Percentiles rank a stretch among this genome's conserved stretches.
Evolutionary conservation across 2,329 filamentous ascomycete species (phyloP).

Genomic region (Drechslera avenae): DNA sequence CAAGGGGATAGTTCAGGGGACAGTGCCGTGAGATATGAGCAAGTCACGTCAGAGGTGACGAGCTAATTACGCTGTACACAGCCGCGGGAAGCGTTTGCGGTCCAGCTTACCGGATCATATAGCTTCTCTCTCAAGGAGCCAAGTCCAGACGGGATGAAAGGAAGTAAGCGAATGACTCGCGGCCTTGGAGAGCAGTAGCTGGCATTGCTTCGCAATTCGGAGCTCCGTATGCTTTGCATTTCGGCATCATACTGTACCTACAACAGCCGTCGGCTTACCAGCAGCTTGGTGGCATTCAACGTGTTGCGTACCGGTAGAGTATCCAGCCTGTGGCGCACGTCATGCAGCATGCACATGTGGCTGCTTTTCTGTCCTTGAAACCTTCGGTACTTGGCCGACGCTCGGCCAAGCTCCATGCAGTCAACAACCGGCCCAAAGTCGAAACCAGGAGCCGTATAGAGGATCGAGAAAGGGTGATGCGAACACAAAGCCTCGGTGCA

Average conservation of each 20-base stretch:
- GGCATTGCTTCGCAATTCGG: neutral
- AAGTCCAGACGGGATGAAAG: conserved; percentile 14
- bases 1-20: conserved; percentile 16
- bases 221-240: too few species aligned
- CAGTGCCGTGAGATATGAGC: conserved; percentile 2
- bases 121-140: conserved; percentile 17
- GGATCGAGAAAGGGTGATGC: neutral
- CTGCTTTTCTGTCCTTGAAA: neutral
- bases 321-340: too few species aligned
- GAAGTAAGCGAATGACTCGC: conserved; percentile 14
- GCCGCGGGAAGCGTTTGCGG: conserved; percentile 20
- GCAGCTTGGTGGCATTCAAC: too few species aligned
- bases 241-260: too few species aligned
- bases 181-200: neutral
- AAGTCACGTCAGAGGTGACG: conserved; percentile 25
- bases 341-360: neutral
- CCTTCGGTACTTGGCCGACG: conserved; percentile 1
- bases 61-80: conserved; percentile 20
- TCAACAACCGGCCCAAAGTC: neutral
- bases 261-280: too few species aligned
- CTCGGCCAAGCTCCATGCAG: neutral
- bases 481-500: too few species aligned
- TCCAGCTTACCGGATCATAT: conserved; percentile 17
- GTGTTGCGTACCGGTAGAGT: too few species aligned
- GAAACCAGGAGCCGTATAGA: neutral